Evolutionary conservation across 2,329 filamentous ascomycete species (phyloP).

Genomic region (Didymella segeticola): DNA sequence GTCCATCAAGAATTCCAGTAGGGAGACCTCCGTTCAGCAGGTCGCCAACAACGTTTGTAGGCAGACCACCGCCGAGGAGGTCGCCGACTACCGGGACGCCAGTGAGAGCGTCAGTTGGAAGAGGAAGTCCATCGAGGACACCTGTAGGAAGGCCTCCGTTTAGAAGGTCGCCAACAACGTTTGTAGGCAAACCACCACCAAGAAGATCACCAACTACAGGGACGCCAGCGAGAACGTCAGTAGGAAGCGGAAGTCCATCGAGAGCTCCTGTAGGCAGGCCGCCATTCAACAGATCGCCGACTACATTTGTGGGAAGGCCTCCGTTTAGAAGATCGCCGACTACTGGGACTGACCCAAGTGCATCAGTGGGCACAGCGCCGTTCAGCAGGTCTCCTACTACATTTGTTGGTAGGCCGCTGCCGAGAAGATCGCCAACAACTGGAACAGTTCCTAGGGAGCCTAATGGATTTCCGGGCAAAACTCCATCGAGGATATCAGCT

Average conservation of each 20-base stretch:
- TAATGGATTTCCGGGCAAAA: background rate
- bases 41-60: background rate
- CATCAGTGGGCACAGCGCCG: background rate
- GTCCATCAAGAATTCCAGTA: background rate
- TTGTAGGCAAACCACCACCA: background rate
- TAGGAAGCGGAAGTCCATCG: background rate
- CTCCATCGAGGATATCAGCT: background rate
- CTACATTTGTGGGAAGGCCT: background rate
- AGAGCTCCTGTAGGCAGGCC: background rate
- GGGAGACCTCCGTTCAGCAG: background rate
- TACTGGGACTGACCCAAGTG: background rate
- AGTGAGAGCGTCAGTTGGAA: background rate
- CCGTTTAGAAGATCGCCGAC: background rate
- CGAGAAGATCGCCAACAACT: background rate
- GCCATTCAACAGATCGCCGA: background rate
- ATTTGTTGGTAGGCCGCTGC: background rate
- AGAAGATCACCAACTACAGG: conserved; percentile 1
- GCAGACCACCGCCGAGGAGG: background rate
- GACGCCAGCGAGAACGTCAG: background rate
- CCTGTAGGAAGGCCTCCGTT: background rate
- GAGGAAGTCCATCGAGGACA: background rate
- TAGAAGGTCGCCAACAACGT: background rate
- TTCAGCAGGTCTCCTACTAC: background rate
- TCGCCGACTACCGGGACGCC: background rate
- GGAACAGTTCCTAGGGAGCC: background rate